A percentile compares a stretch with the other conserved stretches of the same genome.
These are phyloP conservation scores for Orbilia quercus DNA, from an alignment of 2,329 filamentous ascomycete species.

Conservation along the genomic window DNA sequence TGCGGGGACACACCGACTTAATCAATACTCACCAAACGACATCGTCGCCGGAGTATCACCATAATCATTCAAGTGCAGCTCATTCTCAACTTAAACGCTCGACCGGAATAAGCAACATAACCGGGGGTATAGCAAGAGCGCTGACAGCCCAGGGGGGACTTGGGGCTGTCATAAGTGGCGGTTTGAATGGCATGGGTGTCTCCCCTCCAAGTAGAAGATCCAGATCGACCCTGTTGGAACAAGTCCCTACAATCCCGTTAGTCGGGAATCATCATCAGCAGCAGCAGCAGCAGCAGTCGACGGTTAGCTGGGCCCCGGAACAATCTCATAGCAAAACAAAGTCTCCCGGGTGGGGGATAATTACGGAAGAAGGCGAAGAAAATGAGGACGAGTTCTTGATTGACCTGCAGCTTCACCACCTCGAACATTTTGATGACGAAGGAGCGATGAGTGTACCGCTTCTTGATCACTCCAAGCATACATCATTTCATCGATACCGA, in stretches of 20 bases:
- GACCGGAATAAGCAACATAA: conserved; percentile 51
- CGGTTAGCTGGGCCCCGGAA: conserved; percentile 51
- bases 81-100: conserved; percentile 31
- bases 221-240: conserved; percentile 15
- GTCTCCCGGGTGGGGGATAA: conserved; percentile 27
- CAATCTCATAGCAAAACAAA: conserved; percentile 52
- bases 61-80: conserved; percentile 50
- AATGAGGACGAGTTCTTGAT: conserved; percentile 58
- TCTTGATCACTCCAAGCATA: conserved; percentile 67
- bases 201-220: conserved; percentile 37
- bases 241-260: conserved; percentile 4
- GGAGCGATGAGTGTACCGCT: conserved; percentile 73
- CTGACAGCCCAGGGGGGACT: conserved; percentile 43
- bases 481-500: conserved; percentile 71
- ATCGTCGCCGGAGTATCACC: conserved; percentile 59
- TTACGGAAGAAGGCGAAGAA: conserved; percentile 45
- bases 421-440: conserved; percentile 75
- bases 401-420: conserved; percentile 71
- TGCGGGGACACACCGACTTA: conserved; percentile 45
- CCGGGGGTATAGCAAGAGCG: conserved; percentile 45
- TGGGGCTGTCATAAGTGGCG: conserved; percentile 42
- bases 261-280: conserved; percentile 21
- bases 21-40: conserved; percentile 57
- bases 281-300: conserved; percentile 31
- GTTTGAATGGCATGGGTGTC: conserved; percentile 38